These are phyloP conservation scores for Kodamaea jinghongensis DNA, from an alignment of 805 yeast genomes.

Conservation along the genomic window DNA sequence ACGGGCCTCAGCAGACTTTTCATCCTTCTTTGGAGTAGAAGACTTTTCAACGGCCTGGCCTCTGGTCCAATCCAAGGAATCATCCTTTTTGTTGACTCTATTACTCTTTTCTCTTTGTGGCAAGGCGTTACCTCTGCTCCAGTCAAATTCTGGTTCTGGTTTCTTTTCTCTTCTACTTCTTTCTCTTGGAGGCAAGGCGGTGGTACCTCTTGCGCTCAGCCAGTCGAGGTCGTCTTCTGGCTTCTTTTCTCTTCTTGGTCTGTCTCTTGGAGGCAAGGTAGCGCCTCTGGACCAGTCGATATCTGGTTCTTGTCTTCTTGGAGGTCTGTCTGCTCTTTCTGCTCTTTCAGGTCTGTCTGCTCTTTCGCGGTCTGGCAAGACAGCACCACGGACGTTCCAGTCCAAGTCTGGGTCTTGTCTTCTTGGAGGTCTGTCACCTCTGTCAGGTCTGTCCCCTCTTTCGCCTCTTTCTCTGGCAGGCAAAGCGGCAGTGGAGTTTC, in stretches of 20 bases:
- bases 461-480: conserved; percentile 33
- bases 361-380: conserved; percentile 40
- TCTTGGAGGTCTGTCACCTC: conserved; percentile 28
- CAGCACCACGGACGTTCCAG: conserved; percentile 49
- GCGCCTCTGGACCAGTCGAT: conserved; percentile 43
- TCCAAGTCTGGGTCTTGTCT: conserved; percentile 58
- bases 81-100: conserved; percentile 14
- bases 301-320: conserved; percentile 37
- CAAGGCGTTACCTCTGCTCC: conserved; percentile 39
- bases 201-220: conserved; percentile 30
- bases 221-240: conserved; percentile 34
- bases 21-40: conserved; percentile 17
- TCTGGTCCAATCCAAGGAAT: conserved; percentile 36
- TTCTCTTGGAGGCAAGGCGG: conserved; percentile 24
- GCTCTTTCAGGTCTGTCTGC: conserved; percentile 27
- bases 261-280: conserved; percentile 36
- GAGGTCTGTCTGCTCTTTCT: conserved; percentile 21
- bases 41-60: conserved; percentile 32
- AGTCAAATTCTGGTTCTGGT: conserved; percentile 32
- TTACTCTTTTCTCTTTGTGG: conserved; percentile 17
- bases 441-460: conserved; percentile 17
- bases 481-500: conserved; percentile 26
- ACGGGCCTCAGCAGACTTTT: conserved; percentile 16
- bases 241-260: conserved; percentile 28
- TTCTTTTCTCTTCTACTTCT: conserved; percentile 26